These are phyloP conservation scores for Exidia glandulosa DNA, from an alignment of 768 basidiomycete species.

Conservation along the genomic window DNA sequence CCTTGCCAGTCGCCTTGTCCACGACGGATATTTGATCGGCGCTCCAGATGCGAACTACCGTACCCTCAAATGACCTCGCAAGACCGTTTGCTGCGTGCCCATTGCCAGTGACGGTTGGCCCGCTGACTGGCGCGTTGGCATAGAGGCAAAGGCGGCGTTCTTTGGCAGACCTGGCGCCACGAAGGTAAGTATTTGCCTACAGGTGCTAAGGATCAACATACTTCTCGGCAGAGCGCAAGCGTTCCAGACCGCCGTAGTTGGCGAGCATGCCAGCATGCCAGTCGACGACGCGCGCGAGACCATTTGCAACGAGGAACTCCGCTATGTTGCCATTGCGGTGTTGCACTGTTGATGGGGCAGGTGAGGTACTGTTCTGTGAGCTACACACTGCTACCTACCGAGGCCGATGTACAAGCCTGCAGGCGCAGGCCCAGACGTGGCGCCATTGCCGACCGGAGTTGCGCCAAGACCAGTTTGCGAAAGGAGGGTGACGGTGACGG, in stretches of 20 bases:
- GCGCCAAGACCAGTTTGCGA: constrained; percentile 71
- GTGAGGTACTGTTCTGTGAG: neutral
- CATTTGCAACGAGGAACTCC: constrained; percentile 72
- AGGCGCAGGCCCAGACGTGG: constrained; percentile 45
- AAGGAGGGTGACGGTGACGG: constrained; percentile 65
- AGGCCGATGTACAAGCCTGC: constrained; percentile 86
- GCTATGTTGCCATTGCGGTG: constrained; percentile 95
- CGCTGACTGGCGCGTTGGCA: constrained; percentile 34
- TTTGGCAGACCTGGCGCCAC: constrained; percentile 39
- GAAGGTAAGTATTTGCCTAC: neutral
- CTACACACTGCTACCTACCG: constrained; percentile 28
- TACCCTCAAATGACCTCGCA: constrained; percentile 59
- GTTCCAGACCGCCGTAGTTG: constrained; percentile 74
- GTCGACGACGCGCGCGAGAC: constrained; percentile 85
- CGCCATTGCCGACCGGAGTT: constrained; percentile 63
- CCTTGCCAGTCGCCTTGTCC: constrained; percentile 61
- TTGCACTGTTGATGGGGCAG: constrained; percentile 35
- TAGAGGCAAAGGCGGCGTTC: constrained; percentile 64
- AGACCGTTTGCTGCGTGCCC: constrained; percentile 33
- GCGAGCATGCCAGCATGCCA: constrained; percentile 98
- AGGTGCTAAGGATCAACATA: constrained; percentile 2
- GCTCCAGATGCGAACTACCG: constrained; percentile 81
- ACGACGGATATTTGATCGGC: constrained; percentile 81
- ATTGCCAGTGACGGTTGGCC: constrained; percentile 34
- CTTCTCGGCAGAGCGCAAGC: constrained; percentile 74